phyloP scores from a whole-genome alignment of 306 rosid genomes.

The Medicago arabica region DNA sequence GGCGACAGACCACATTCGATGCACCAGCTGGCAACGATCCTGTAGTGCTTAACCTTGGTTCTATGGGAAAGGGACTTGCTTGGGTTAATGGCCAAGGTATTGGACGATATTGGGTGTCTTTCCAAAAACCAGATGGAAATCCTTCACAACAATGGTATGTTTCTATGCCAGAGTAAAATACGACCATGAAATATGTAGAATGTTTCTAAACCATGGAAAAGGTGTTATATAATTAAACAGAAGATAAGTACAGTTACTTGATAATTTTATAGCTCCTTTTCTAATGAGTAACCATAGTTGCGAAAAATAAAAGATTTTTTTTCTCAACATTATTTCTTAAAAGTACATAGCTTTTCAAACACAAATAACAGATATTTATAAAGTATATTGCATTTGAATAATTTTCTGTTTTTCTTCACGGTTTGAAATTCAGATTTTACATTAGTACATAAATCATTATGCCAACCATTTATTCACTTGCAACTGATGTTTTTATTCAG shows the following conservation, averaged over 20 bases:
- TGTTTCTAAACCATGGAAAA: too few species aligned
- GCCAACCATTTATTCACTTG: slow-evolving; percentile 32
- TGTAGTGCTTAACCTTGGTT: slow-evolving; percentile 69
- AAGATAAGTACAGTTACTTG: too few species aligned
- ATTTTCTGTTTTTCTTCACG: slow-evolving; percentile 7
- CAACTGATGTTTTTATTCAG: slow-evolving; percentile 49
- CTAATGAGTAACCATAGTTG: too few species aligned
- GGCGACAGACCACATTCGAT: slow-evolving; percentile 67
- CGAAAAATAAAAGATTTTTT: too few species aligned
- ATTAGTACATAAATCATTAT: background rate
- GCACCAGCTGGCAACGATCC: slow-evolving; percentile 74
- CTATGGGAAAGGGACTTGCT: slow-evolving; percentile 90
- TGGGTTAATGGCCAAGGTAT: slow-evolving; percentile 84
- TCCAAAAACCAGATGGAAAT: slow-evolving; percentile 64
- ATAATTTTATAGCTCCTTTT: too few species aligned
- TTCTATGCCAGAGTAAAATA: background rate
- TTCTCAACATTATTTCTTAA: too few species aligned
- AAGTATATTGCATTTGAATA: slow-evolving; percentile 1
- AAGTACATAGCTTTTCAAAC: too few species aligned
- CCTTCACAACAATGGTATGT: slow-evolving; percentile 86
- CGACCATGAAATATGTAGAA: too few species aligned
- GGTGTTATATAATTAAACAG: too few species aligned
- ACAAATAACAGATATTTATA: slow-evolving; percentile 3
- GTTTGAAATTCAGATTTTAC: slow-evolving; percentile 20
- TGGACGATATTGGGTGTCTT: slow-evolving; percentile 91